Evolutionary conservation across 192 early-diverging fungal genomes (phyloP).

Genomic region (Podila horticola): DNA sequence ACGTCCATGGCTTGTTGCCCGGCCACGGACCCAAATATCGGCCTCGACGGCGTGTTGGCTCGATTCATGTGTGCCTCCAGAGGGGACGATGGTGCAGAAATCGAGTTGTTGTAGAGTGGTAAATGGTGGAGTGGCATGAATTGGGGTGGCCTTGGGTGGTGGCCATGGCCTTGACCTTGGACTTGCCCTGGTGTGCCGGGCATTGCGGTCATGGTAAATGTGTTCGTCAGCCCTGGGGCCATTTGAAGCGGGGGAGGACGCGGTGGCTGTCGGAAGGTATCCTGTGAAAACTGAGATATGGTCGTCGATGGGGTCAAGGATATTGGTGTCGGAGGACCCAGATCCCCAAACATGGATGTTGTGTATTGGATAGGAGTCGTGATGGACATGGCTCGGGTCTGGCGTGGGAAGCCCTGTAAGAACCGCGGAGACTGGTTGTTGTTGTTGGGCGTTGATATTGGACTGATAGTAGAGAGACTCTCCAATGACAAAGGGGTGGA

Average conservation of each 20-base stretch:
- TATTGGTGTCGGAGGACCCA: not conserved
- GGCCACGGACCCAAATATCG: too few species aligned
- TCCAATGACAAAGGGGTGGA: conserved; percentile 1
- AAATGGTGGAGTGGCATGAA: too few species aligned
- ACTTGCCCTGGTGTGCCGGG: too few species aligned
- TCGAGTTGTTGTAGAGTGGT: too few species aligned
- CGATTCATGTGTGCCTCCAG: too few species aligned
- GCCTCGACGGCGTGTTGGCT: too few species aligned
- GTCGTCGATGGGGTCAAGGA: not conserved
- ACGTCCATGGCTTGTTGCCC: too few species aligned
- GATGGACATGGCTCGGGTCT: conserved; percentile 2
- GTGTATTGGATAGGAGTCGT: not conserved
- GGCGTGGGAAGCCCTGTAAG: not conserved
- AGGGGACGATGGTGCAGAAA: too few species aligned
- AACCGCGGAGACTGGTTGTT: conserved; percentile 3
- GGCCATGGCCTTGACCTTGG: not conserved
- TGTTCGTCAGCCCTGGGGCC: too few species aligned
- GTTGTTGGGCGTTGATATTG: not conserved
- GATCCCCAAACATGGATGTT: not conserved
- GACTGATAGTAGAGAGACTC: not conserved
- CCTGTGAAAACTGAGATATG: not conserved
- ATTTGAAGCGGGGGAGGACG: not conserved
- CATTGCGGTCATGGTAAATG: too few species aligned
- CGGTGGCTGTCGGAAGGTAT: not conserved
- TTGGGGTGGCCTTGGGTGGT: too few species aligned